Evolutionary conservation across 495 filamentous ascomycete species (phyloP).

Genomic region (Neurospora intermedia): DNA sequence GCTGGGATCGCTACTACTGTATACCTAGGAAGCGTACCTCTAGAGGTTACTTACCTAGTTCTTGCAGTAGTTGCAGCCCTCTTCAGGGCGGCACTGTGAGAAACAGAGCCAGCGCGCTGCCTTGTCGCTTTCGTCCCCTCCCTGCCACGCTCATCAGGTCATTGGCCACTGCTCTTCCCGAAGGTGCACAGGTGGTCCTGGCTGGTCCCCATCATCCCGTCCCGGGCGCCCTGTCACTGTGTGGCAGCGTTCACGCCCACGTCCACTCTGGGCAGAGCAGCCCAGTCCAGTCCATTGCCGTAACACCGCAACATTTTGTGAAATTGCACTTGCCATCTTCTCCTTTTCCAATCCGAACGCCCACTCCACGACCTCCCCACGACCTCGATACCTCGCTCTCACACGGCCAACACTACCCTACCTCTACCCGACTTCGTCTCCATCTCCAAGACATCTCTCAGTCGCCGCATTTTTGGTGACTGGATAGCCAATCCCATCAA

Average conservation of each 20-base stretch:
- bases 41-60: neutral
- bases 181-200: neutral
- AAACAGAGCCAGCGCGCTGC: neutral
- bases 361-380: neutral
- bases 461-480: constrained; percentile 13
- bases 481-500: constrained; percentile 19
- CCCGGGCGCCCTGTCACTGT: neutral
- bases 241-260: neutral
- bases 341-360: constrained; percentile 20
- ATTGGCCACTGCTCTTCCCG: neutral
- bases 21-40: neutral
- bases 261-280: neutral
- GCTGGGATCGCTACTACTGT: neutral
- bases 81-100: neutral
- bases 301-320: constrained; percentile 28
- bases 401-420: constrained; percentile 9
- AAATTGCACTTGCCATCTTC: constrained; percentile 30
- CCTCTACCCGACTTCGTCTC: neutral
- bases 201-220: neutral
- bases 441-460: constrained; percentile 1
- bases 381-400: constrained; percentile 13
- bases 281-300: constrained; percentile 13
- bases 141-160: neutral
- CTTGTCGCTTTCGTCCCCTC: neutral
- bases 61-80: neutral